These are phyloP conservation scores for Pleoardoris graminearum DNA, from an alignment of 2,329 filamentous ascomycete genomes.

Conservation along the genomic window DNA sequence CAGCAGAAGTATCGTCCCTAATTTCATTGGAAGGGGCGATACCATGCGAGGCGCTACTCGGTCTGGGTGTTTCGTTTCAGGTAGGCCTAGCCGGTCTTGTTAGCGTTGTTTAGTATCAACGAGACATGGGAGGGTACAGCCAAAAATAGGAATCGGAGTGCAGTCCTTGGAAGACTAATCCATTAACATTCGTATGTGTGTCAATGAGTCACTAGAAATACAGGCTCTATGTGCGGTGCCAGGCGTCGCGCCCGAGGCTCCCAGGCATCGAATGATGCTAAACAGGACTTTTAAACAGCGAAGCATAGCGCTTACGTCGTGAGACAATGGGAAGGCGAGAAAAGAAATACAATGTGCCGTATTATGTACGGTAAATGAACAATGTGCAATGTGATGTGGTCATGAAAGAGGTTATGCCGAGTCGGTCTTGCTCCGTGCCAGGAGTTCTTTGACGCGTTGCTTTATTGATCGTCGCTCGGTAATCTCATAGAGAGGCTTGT, in stretches of 20 bases:
- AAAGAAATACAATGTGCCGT: conserved; percentile 8
- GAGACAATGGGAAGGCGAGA: neutral
- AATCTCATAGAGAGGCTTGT: conserved; percentile 45
- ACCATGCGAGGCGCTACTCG: too few species aligned
- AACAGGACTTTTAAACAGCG: conserved; percentile 10
- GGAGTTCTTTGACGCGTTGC: conserved; percentile 35
- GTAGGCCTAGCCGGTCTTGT: neutral
- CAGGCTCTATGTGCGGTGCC: conserved; percentile 10
- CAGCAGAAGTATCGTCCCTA: too few species aligned
- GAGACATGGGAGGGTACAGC: neutral
- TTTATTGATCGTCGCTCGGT: conserved; percentile 39
- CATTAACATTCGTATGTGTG: conserved; percentile 6
- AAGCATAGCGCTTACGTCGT: neutral
- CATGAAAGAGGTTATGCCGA: conserved; percentile 7
- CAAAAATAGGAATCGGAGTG: neutral
- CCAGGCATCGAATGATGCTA: conserved; percentile 13
- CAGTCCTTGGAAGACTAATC: neutral
- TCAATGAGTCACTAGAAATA: conserved; percentile 7
- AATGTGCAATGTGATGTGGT: neutral
- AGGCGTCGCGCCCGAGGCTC: conserved; percentile 6
- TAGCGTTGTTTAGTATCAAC: neutral
- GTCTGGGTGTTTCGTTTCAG: too few species aligned
- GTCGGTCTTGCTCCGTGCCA: conserved; percentile 29
- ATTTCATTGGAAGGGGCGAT: too few species aligned
- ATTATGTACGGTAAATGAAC: neutral